phyloP scores from a whole-genome alignment of 345 rosid species.

The Anacardium occidentale region DNA sequence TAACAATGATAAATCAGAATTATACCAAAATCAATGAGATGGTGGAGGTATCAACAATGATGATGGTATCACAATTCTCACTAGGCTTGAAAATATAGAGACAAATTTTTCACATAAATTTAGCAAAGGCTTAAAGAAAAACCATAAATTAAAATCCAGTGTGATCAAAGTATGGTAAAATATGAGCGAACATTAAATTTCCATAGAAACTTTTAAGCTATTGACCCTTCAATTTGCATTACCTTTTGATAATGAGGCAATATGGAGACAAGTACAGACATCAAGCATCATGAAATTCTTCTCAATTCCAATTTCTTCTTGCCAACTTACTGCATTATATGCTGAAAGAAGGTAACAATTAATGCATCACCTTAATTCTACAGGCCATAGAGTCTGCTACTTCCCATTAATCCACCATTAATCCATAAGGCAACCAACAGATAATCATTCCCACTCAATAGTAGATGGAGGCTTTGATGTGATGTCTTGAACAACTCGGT shows the following conservation, averaged over 20 bases:
- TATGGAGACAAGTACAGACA: conserved; percentile 21
- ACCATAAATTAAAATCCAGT: neutral
- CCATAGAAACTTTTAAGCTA: conserved; percentile 9
- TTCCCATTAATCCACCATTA: neutral
- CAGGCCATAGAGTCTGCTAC: conserved; percentile 7
- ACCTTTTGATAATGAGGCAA: conserved; percentile 32
- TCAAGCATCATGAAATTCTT: conserved; percentile 16
- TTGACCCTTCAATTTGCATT: conserved; percentile 7
- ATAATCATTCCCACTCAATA: conserved; percentile 85
- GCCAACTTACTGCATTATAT: conserved; percentile 4
- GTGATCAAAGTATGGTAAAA: neutral
- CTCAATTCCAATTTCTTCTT: conserved; percentile 9
- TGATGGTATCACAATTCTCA: neutral
- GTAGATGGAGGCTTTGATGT: conserved; percentile 99
- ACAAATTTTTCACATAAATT: conserved; percentile 4
- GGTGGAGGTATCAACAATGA: conserved; percentile 13
- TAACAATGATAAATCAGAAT: neutral
- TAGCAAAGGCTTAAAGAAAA: neutral
- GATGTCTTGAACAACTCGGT: conserved; percentile 94
- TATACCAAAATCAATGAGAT: conserved; percentile 1
- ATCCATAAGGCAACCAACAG: conserved; percentile 6
- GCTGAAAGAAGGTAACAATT: neutral
- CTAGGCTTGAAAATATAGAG: neutral
- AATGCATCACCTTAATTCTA: conserved; percentile 19
- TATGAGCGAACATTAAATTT: neutral